These are phyloP conservation scores for Paramecium octaurelia DNA, from an alignment of 73 alveolate species.

Conservation along the genomic window DNA sequence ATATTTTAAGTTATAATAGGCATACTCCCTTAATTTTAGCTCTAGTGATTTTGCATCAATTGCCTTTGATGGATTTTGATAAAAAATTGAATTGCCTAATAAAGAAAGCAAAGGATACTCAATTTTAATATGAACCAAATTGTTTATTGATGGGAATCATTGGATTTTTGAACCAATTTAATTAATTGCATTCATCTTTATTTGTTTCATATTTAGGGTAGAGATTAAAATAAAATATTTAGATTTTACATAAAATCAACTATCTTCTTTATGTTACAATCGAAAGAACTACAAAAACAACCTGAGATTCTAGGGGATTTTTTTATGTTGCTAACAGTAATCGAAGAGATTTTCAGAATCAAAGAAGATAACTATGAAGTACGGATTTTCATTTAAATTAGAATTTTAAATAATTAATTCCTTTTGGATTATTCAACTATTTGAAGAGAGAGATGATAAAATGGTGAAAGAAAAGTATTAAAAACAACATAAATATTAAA, in stretches of 20 bases:
- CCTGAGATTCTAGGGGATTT: slow-evolving; percentile 26
- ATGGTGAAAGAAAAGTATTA: neutral
- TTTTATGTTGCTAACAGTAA: neutral
- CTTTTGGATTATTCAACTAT: slow-evolving; percentile 24
- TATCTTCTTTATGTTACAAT: neutral
- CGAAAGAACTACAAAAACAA: neutral
- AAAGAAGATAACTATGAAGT: slow-evolving; percentile 44
- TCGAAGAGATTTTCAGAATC: slow-evolving; percentile 31
- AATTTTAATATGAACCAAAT: slow-evolving; percentile 53
- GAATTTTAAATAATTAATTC: slow-evolving; percentile 34
- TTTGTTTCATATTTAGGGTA: slow-evolving; percentile 40
- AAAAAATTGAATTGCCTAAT: neutral
- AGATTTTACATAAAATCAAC: slow-evolving; percentile 34
- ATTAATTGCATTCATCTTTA: neutral
- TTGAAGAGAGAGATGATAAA: neutral
- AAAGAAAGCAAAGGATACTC: neutral
- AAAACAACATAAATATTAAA: neutral
- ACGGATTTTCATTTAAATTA: neutral
- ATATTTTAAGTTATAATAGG: neutral
- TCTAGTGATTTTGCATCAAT: neutral
- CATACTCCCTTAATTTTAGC: slow-evolving; percentile 40
- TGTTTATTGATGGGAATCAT: slow-evolving; percentile 35
- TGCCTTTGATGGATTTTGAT: slow-evolving; percentile 29
- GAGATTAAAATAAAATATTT: neutral
- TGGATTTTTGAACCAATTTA: slow-evolving; percentile 50